Base-by-base conservation (phyloP, 78 protist species). In the Salpingoeca rosetta region DNA sequence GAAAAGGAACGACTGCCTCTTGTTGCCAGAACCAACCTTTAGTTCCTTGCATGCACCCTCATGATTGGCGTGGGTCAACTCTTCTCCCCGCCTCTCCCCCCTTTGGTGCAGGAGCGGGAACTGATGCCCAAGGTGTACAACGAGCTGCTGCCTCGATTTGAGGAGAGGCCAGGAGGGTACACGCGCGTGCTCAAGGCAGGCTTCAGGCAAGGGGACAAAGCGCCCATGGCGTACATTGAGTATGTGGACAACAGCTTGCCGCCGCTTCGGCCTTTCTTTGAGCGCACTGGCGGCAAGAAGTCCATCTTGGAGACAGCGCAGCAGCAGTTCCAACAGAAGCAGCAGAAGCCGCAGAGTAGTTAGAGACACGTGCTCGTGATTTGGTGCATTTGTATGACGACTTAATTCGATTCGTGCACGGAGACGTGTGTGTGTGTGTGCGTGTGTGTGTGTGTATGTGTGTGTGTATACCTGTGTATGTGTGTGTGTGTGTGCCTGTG, bases 201-300 rank as follows among this genome's bases (percentile, higher is more conserved):
- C 73, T 56, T 76, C 35, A 43, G 93, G 26, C 41, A 41, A 3
- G 80, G 88, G 7, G 90, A 88, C 44, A 44, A 42, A 35, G 87
- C 94, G 82, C 83, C 80, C n/a, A 83, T 88, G 90, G 90, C 92
- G 44, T 91, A 79, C 81, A 84, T 91, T 35, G 94, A 91, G 74
- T 88, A 72, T 38, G 91, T 91, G 39, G 94, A 88, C 31, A 87
- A 85, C 81, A 82, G 77, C 44, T 41, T 81, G 0, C 65, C 65
- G 31, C n/a, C n/a, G n/a, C n/a, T n/a, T n/a, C n/a, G n/a, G n/a
- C n/a, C n/a, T n/a, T n/a, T n/a, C n/a, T n/a, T n/a, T n/a, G n/a
- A n/a, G n/a, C n/a, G n/a, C n/a, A n/a, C n/a, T n/a, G n/a, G n/a
- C n/a, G n/a, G n/a, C n/a, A n/a, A n/a, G n/a, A n/a, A n/a, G n/a